phyloP scores from a whole-genome alignment of 2,329 filamentous ascomycete species.

The Phialocephala subalpina region DNA sequence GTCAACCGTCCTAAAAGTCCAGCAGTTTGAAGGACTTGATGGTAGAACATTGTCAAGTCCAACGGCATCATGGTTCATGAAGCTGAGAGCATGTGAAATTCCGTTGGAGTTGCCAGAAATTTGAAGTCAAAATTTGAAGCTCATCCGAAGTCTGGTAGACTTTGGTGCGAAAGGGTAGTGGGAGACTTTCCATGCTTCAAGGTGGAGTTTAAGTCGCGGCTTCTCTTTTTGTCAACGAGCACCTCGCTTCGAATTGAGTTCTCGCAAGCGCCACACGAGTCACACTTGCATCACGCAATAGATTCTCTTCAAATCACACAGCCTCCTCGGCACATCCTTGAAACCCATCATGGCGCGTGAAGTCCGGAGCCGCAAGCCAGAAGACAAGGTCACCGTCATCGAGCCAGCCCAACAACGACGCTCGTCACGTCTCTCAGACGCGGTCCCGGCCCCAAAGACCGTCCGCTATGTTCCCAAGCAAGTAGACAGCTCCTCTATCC shows the following conservation, averaged over 20 bases:
- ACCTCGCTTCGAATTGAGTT: neutral
- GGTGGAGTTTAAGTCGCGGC: too few species aligned
- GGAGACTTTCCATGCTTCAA: too few species aligned
- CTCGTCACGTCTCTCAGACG: neutral
- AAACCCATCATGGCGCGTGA: slow-evolving; percentile 2
- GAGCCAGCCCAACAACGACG: neutral
- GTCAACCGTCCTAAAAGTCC: too few species aligned
- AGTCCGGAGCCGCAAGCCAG: neutral
- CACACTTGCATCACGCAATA: neutral
- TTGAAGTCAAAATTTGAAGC: too few species aligned
- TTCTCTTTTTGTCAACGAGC: too few species aligned
- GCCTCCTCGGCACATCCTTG: neutral
- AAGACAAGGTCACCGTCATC: neutral
- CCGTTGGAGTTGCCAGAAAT: too few species aligned
- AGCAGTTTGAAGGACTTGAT: too few species aligned
- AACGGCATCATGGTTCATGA: too few species aligned
- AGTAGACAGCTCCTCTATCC: neutral
- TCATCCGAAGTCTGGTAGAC: too few species aligned
- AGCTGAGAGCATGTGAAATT: too few species aligned
- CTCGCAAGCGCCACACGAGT: neutral
- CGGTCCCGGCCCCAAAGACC: neutral
- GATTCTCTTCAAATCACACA: neutral
- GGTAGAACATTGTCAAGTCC: too few species aligned
- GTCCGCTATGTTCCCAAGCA: slow-evolving; percentile 6
- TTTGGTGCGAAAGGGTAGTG: too few species aligned